Evolutionary conservation across 2,329 filamentous ascomycete genomes (phyloP).

Genomic region (Botrytis deweyae): DNA sequence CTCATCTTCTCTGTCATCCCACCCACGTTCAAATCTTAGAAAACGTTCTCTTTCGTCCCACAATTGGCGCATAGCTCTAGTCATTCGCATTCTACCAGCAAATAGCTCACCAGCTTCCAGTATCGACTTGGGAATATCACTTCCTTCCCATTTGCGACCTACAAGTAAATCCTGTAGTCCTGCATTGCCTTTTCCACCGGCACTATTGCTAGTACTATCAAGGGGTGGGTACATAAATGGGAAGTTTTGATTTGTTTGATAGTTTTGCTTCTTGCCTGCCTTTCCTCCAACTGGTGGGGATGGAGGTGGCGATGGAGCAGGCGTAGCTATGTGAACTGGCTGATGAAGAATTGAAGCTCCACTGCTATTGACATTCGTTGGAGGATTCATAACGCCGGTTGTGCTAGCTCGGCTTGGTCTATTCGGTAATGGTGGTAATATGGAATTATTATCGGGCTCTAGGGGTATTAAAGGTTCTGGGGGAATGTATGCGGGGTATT

Average conservation of each 20-base stretch:
- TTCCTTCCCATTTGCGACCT: constrained; percentile 86
- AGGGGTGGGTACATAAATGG: constrained; percentile 95
- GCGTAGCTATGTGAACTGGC: constrained; percentile 97
- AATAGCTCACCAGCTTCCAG: constrained; percentile 93
- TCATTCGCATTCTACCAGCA: constrained; percentile 85
- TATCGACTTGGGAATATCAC: constrained; percentile 90
- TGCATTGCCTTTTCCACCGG: constrained; percentile 83
- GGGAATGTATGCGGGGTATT: constrained; percentile 94
- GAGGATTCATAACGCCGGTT: constrained; percentile 61
- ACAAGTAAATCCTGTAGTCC: constrained; percentile 78
- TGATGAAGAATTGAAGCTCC: constrained; percentile 86
- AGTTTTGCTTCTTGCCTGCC: constrained; percentile 97
- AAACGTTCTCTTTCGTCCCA: constrained; percentile 94
- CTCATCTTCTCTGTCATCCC: constrained; percentile 55
- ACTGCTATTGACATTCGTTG: constrained; percentile 52
- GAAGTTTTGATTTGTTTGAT: constrained; percentile 98
- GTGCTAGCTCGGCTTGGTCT: constrained; percentile 63
- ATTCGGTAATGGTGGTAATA: constrained; percentile 80
- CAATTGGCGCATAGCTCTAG: constrained; percentile 83
- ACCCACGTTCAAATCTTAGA: constrained; percentile 88
- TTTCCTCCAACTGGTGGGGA: constrained; percentile 86
- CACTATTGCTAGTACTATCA: constrained; percentile 82
- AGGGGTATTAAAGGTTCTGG: constrained; percentile 80
- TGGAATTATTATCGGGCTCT: constrained; percentile 86
- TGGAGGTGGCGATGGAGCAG: constrained; percentile 90